Conservation (phyloP, 305 asterid species). For the Fraxinus velutina region DNA sequence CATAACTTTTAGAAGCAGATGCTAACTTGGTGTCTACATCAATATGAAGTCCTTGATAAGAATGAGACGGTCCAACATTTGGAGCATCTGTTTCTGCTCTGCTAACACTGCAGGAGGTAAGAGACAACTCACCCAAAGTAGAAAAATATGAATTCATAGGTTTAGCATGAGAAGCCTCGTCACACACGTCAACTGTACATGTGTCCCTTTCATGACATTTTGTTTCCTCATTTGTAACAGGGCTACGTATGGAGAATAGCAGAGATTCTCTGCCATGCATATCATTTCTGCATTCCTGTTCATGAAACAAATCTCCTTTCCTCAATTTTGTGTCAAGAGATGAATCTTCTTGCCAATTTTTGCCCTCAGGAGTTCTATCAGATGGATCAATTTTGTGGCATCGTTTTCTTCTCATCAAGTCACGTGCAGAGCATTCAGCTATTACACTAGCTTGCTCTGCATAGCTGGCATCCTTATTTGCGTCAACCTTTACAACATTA, state of each 20-base stretch:
- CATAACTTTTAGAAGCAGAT: slow-evolving; percentile 14
- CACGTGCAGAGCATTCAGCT: slow-evolving; percentile 71
- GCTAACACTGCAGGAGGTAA: slow-evolving; percentile 30
- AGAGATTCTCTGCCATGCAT: slow-evolving; percentile 27
- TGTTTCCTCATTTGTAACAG: slow-evolving; percentile 32
- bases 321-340: slow-evolving; percentile 32
- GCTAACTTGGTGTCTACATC: slow-evolving; percentile 10
- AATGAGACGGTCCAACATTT: slow-evolving; percentile 16
- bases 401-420: slow-evolving; percentile 86
- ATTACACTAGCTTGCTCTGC: slow-evolving; percentile 37
- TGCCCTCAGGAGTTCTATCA: slow-evolving; percentile 35
- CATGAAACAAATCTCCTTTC: slow-evolving; percentile 29
- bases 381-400: slow-evolving; percentile 47
- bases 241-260: slow-evolving; percentile 27
- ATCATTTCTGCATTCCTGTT: slow-evolving; percentile 24
- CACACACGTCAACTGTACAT: slow-evolving; percentile 26
- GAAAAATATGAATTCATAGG: slow-evolving; percentile 27
- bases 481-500: slow-evolving; percentile 25
- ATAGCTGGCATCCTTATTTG: slow-evolving; percentile 30
- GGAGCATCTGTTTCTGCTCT: slow-evolving; percentile 24
- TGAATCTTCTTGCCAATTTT: slow-evolving; percentile 24
- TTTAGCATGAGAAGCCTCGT: slow-evolving; percentile 33
- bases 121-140: slow-evolving; percentile 29
- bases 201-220: slow-evolving; percentile 30
- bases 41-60: slow-evolving; percentile 18